A percentile compares a stretch with the other conserved stretches of the same genome.
Evolutionary conservation across 192 early-diverging fungal genomes (phyloP).

Genomic region (Backusella westeae): DNA sequence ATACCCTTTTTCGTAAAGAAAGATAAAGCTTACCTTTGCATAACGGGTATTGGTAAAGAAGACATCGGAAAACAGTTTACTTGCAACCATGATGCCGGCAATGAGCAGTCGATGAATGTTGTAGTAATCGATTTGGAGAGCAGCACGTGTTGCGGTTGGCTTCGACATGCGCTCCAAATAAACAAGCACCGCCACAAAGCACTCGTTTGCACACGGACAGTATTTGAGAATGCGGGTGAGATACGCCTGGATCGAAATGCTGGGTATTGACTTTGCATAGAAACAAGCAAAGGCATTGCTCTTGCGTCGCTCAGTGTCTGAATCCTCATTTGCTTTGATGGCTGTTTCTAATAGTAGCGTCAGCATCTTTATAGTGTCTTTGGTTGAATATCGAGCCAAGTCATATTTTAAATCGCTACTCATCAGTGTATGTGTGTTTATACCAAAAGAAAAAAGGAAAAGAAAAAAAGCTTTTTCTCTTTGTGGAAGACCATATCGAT

Average conservation of each 20-base stretch:
- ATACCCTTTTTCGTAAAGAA: background rate
- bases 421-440: background rate
- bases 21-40: conserved; percentile 54
- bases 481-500: too few relatives aligned
- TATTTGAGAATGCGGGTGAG: conserved; percentile 88
- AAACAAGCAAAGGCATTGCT: conserved; percentile 71
- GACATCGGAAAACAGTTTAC: conserved; percentile 90
- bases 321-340: conserved; percentile 67
- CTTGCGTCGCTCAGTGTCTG: conserved; percentile 80
- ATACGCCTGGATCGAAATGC: conserved; percentile 86
- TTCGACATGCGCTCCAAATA: conserved; percentile 86
- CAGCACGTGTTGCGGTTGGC: conserved; percentile 50
- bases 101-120: conserved; percentile 93
- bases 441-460: background rate
- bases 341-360: conserved; percentile 57
- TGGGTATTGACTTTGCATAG: conserved; percentile 87
- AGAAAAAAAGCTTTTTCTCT: background rate
- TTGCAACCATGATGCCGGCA: conserved; percentile 83
- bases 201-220: conserved; percentile 90
- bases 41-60: conserved; percentile 94
- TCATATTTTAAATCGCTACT: conserved; percentile 26
- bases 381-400: conserved; percentile 48
- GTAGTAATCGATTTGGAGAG: conserved; percentile 80
- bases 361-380: conserved; percentile 58
- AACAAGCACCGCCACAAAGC: conserved; percentile 84